A percentile compares a stretch with the other conserved stretches of the same genome.
phyloP scores from a whole-genome alignment of 208 protist genomes.

The Novymonas esmeraldas region DNA sequence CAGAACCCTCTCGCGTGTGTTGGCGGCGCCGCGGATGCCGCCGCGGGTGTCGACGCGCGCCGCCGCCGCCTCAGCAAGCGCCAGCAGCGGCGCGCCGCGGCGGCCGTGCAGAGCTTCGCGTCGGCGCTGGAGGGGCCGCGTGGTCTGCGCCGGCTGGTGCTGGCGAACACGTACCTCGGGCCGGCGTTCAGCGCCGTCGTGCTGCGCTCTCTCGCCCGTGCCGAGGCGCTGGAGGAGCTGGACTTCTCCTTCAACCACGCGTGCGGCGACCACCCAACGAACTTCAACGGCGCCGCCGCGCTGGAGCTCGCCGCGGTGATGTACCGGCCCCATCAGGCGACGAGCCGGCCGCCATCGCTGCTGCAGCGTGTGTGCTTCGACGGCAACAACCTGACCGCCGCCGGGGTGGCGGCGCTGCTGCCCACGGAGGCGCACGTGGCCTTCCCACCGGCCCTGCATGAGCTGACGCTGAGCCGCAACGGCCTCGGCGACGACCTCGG shows the following conservation, averaged over 20 bases:
- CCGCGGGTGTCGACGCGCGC: conserved; percentile 11
- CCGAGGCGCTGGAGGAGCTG: conserved; percentile 66
- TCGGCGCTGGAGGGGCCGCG: conserved; percentile 49
- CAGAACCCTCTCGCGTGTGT: conserved; percentile 35
- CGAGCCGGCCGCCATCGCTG: neutral
- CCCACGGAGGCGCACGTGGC: conserved; percentile 11
- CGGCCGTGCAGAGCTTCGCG: conserved; percentile 55
- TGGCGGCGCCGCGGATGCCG: conserved; percentile 20
- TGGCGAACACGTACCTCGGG: conserved; percentile 82
- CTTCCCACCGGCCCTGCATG: conserved; percentile 27
- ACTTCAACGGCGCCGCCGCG: conserved; percentile 50
- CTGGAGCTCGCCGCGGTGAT: conserved; percentile 56
- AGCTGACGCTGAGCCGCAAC: conserved; percentile 79
- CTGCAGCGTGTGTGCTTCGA: conserved; percentile 45
- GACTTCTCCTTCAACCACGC: conserved; percentile 77
- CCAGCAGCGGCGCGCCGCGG: conserved; percentile 7
- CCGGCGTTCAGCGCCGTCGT: conserved; percentile 55
- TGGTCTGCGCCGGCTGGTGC: conserved; percentile 54
- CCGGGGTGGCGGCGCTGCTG: conserved; percentile 55
- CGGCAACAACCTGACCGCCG: conserved; percentile 68
- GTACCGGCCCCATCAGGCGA: conserved; percentile 27
- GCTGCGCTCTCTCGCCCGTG: conserved; percentile 49
- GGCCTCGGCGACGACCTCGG: conserved; percentile 53
- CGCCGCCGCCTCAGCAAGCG: conserved; percentile 27
- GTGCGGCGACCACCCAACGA: conserved; percentile 58